These are phyloP conservation scores for Selenicereus undatus DNA, from an alignment of 148 eudicot species.

Conservation along the genomic window DNA sequence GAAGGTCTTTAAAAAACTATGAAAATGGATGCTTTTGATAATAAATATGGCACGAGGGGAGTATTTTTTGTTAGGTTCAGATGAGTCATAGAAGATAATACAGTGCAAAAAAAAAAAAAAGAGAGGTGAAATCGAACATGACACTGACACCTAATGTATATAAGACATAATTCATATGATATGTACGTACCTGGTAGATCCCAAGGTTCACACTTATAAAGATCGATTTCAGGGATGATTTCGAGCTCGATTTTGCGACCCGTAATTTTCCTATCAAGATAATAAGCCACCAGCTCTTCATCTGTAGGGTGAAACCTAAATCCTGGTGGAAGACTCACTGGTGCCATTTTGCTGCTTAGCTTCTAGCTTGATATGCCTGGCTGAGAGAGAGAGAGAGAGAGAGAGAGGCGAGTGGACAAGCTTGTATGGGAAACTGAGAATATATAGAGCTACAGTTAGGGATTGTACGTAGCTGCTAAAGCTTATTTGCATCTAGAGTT, in stretches of 20 bases:
- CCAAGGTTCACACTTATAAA: constrained; percentile 50
- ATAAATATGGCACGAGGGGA: no score
- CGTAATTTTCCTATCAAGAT: constrained; percentile 40
- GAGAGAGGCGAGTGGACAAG: constrained; percentile 27
- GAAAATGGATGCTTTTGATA: no score
- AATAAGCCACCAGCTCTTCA: constrained; percentile 41
- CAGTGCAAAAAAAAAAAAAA: no score
- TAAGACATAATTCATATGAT: background rate
- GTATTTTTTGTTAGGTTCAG: no score
- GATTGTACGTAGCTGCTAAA: constrained; percentile 32
- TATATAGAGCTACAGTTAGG: constrained; percentile 33
- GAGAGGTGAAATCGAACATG: no score
- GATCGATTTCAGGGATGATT: constrained; percentile 47
- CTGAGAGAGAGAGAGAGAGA: constrained; percentile 12
- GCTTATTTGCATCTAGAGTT: background rate
- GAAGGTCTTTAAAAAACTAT: no score
- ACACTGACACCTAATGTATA: no score
- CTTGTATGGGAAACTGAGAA: constrained; percentile 22
- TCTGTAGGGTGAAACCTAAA: constrained; percentile 46
- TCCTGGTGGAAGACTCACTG: constrained; percentile 43
- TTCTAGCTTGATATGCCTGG: background rate
- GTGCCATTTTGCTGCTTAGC: constrained; percentile 27
- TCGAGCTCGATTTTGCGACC: constrained; percentile 47
- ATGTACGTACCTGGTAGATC: constrained; percentile 40
- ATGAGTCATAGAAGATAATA: no score